phyloP scores from a whole-genome alignment of 768 basidiomycete genomes.

The Trichaptum fuscoviolaceum region DNA sequence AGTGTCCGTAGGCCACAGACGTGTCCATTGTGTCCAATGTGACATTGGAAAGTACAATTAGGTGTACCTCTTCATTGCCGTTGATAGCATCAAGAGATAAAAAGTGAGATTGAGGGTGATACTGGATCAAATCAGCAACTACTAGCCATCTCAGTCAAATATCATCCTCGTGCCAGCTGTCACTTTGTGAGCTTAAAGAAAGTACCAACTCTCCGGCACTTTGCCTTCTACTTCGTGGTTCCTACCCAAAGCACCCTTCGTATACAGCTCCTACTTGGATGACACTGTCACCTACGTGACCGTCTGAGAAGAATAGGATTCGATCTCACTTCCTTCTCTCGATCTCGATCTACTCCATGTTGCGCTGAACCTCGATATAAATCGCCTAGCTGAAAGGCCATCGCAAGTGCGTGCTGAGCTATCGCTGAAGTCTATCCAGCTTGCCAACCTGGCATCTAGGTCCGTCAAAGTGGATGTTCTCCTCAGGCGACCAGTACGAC shows the following conservation, averaged over 20 bases:
- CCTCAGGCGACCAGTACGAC: conserved; percentile 50
- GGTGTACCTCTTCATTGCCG: too few species aligned
- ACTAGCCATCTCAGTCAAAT: too few species aligned
- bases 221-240: too few species aligned
- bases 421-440: conserved; percentile 21
- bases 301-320: neutral
- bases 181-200: too few species aligned
- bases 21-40: too few species aligned
- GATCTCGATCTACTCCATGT: neutral
- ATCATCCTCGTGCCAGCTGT: too few species aligned
- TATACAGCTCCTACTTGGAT: neutral
- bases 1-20: too few species aligned
- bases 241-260: neutral
- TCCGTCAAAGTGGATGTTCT: conserved; percentile 76
- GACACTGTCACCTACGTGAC: neutral
- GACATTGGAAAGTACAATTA: too few species aligned
- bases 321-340: neutral
- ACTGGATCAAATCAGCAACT: too few species aligned
- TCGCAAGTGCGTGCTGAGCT: neutral
- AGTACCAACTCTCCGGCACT: too few species aligned
- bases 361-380: neutral
- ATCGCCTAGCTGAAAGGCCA: neutral
- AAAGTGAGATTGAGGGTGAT: too few species aligned
- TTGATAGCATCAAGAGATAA: too few species aligned
- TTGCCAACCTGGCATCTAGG: conserved; percentile 55